These are phyloP conservation scores for Mycena vulgaris DNA, from an alignment of 768 basidiomycete genomes.

Conservation along the genomic window DNA sequence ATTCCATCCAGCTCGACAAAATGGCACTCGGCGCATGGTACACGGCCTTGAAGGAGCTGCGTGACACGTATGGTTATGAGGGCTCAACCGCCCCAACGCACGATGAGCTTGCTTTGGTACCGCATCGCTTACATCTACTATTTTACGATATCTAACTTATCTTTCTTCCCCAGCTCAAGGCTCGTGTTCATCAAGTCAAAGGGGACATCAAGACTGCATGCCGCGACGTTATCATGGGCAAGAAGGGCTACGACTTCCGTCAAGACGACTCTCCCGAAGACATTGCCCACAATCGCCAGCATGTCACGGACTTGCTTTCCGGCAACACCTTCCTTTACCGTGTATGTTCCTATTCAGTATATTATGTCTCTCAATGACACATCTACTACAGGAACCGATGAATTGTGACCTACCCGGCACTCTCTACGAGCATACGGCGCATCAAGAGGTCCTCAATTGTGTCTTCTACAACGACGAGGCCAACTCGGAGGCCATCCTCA, in stretches of 20 bases:
- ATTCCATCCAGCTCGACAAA: neutral
- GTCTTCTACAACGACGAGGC: constrained; percentile 5
- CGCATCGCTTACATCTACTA: neutral
- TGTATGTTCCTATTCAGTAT: neutral
- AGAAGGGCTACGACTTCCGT: neutral
- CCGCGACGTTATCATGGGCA: neutral
- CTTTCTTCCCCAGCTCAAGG: neutral
- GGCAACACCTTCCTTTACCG: neutral
- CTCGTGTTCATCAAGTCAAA: neutral
- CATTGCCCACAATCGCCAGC: neutral
- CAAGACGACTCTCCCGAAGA: neutral
- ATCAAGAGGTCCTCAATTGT: constrained; percentile 9
- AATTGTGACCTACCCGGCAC: neutral
- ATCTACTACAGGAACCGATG: neutral
- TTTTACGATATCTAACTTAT: neutral
- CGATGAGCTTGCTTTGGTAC: neutral
- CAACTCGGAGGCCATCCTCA: constrained; percentile 3
- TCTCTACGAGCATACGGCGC: neutral
- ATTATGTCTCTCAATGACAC: neutral
- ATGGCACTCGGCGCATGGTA: neutral
- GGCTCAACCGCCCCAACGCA: neutral
- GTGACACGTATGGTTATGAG: neutral
- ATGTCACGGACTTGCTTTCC: neutral
- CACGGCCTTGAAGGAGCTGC: neutral
- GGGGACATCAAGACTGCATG: neutral